These are phyloP conservation scores for Cupressus sempervirens DNA, from an alignment of 75 land plant species.

Conservation along the genomic window DNA sequence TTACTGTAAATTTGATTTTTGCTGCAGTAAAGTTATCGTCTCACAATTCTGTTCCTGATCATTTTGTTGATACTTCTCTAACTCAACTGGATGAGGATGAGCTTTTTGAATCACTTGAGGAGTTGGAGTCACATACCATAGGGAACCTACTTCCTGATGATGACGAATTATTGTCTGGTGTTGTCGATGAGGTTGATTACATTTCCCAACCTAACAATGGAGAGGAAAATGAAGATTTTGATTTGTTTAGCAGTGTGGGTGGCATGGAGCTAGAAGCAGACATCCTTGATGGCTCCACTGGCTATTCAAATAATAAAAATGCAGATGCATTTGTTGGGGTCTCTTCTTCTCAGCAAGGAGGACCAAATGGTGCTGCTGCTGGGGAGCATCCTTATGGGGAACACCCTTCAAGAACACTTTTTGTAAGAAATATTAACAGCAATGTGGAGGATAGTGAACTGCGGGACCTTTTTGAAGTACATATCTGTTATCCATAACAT, in stretches of 20 bases:
- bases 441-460: constrained; percentile 82
- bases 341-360: constrained; percentile 29
- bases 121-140: constrained; percentile 80
- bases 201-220: constrained; percentile 16
- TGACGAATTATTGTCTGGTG: constrained; percentile 83
- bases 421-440: constrained; percentile 85
- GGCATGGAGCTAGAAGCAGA: constrained; percentile 81
- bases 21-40: constrained; percentile 46
- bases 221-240: constrained; percentile 74
- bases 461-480: constrained; percentile 72
- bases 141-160: constrained; percentile 94
- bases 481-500: neutral
- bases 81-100: constrained; percentile 33
- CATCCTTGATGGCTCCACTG: constrained; percentile 26
- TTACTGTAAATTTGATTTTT: constrained; percentile 1
- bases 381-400: constrained; percentile 78
- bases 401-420: constrained; percentile 83
- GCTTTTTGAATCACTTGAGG: constrained; percentile 54
- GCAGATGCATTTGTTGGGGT: constrained; percentile 20
- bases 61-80: constrained; percentile 29
- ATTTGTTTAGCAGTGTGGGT: constrained; percentile 79
- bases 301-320: constrained; percentile 13
- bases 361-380: constrained; percentile 37
- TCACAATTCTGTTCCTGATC: constrained; percentile 16
- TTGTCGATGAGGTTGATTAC: constrained; percentile 47